Base-by-base conservation (phyloP, 495 filamentous ascomycete genomes). In the Podospora pseudocomata region DNA sequence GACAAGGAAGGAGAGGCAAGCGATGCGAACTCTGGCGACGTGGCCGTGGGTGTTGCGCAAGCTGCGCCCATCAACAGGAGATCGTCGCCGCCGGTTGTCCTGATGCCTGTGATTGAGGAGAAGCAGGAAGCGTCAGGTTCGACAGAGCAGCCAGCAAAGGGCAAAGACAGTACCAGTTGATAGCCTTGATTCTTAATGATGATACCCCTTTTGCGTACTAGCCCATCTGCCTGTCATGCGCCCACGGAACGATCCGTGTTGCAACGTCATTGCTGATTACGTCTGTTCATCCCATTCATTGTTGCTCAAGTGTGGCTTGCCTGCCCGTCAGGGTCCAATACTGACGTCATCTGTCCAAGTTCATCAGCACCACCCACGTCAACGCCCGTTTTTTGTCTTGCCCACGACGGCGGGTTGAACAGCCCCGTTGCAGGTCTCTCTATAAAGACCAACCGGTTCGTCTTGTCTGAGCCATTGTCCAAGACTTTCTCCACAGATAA, bases 321-420 rank as follows among this genome's bases (percentile, higher is more conserved):
- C 30, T 39, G 55, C 53, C 28, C 28, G 6, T n/a, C 55, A 28
- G 32, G 19, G 62, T 59, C 55, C 39, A 34, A 30, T 27, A 30
- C 56, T 69, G 67, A 69, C 67, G 67, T 69, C 67, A 69, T 66
- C 26, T 62, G 26, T 9, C 55, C 55, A 6, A 19, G 55, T 58
- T 58, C 55, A 4, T 19, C 23, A 7, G 55, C n/a, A 69, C 57
- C 63, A 55, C 56, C n/a, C 54, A 62, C 63, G 19, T 62, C 32
- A 59, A 60, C 28, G 34, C 44, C 16, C 13, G 7, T 49, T 49
- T 49, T 49, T 49, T 49, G 9, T 16, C 39, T 49, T 49, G 23
- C 39, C 39, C 5, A 49, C 7, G 39, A 49, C 30, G 3, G 7
- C 30, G 30, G 30, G 23, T 23, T 23, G 23, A 23, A 23, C 23